A percentile compares a stretch with the other conserved stretches of the same genome.
phyloP scores from a whole-genome alignment of 345 rosid genomes.

The Dimocarpus longan region DNA sequence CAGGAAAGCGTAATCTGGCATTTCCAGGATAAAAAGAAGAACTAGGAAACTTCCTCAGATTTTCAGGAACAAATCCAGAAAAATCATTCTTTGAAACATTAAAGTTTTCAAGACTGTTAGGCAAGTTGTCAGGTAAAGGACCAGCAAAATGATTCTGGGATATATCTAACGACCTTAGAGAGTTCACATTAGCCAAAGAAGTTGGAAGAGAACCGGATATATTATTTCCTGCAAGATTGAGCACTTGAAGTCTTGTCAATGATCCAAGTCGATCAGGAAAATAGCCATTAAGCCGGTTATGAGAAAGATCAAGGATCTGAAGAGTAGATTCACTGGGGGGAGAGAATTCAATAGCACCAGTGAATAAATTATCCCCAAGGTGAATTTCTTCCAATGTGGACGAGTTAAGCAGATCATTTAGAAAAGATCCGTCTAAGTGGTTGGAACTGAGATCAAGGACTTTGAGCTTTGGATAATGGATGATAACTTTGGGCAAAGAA shows the following conservation, averaged over 20 bases:
- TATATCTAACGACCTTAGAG: slow-evolving; percentile 65
- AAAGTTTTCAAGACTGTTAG: slow-evolving; percentile 58
- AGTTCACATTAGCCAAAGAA: slow-evolving; percentile 68
- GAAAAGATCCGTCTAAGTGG: slow-evolving; percentile 64
- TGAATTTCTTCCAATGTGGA: slow-evolving; percentile 76
- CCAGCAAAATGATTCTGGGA: slow-evolving; percentile 83
- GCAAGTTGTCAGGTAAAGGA: slow-evolving; percentile 71
- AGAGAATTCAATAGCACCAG: slow-evolving; percentile 59
- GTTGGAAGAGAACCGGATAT: slow-evolving; percentile 87
- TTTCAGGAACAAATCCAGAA: slow-evolving; percentile 90
- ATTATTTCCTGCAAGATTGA: slow-evolving; percentile 78
- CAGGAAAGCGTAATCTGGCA: slow-evolving; percentile 54
- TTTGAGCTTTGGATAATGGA: slow-evolving; percentile 73
- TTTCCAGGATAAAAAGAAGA: slow-evolving; percentile 95
- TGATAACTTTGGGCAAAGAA: slow-evolving; percentile 61
- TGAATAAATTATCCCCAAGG: slow-evolving; percentile 65
- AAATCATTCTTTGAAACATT: slow-evolving; percentile 86
- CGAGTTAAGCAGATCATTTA: slow-evolving; percentile 58
- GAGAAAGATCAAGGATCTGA: slow-evolving; percentile 79
- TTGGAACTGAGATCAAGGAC: slow-evolving; percentile 89
- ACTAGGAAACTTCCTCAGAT: slow-evolving; percentile 65
- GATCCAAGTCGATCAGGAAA: slow-evolving; percentile 75
- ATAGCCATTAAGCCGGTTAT: slow-evolving; percentile 65
- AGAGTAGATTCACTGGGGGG: slow-evolving; percentile 53
- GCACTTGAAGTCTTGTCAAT: slow-evolving; percentile 64